These are phyloP conservation scores for Endotrypanum monterogeii DNA, from an alignment of 208 protist species.

Conservation along the genomic window DNA sequence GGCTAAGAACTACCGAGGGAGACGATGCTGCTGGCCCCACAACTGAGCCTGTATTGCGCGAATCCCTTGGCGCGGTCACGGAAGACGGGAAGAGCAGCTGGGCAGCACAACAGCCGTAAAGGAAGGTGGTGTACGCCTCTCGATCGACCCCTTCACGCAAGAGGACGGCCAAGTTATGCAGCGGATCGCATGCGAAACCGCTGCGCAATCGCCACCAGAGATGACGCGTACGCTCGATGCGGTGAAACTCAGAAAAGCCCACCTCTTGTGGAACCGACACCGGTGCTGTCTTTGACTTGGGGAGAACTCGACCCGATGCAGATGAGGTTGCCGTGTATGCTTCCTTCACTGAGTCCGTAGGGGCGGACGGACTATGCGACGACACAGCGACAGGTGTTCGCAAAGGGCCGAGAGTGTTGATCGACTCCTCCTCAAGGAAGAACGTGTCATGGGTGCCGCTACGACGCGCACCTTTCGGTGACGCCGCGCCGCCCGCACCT, in stretches of 20 bases:
- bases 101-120: constrained; percentile 55
- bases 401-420: neutral
- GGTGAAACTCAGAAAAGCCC: constrained; percentile 22
- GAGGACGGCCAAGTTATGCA: constrained; percentile 48
- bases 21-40: neutral
- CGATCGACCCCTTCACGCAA: constrained; percentile 59
- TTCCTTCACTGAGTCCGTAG: neutral
- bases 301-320: neutral
- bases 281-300: neutral
- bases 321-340: neutral
- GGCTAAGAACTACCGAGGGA: constrained; percentile 10
- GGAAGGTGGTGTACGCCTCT: constrained; percentile 67
- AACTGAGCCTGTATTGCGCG: neutral
- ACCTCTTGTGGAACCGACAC: constrained; percentile 9
- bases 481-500: neutral
- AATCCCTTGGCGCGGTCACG: neutral
- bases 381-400: constrained; percentile 1
- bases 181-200: constrained; percentile 46
- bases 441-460: neutral
- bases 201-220: constrained; percentile 36
- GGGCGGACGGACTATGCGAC: neutral
- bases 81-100: constrained; percentile 34
- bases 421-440: neutral
- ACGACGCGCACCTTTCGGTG: neutral
- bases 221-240: constrained; percentile 15